Conservation (phyloP, 495 filamentous ascomycete species). For the Penicillium cataractarum region DNA sequence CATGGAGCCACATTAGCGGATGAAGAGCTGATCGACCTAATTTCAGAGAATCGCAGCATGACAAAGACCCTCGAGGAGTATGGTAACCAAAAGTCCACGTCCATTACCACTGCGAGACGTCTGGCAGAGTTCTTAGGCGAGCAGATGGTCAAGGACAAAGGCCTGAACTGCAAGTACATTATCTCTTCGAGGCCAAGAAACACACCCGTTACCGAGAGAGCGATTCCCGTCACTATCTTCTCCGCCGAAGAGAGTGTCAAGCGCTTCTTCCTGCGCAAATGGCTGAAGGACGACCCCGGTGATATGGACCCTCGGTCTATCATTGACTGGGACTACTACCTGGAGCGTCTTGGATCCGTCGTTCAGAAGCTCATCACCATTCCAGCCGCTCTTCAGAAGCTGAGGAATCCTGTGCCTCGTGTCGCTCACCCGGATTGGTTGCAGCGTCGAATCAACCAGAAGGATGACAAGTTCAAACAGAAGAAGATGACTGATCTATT, state of each 20-base stretch:
- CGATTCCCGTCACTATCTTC: slow-evolving; percentile 95
- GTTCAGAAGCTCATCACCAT: slow-evolving; percentile 99
- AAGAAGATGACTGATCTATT: slow-evolving; percentile 98
- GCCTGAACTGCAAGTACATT: slow-evolving; percentile 98
- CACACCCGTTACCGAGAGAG: slow-evolving; percentile 92
- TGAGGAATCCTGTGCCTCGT: slow-evolving; percentile 90
- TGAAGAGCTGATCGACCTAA: slow-evolving; percentile 96
- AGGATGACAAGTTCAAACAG: slow-evolving; percentile 97
- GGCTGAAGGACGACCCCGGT: slow-evolving; percentile 90
- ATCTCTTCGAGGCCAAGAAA: slow-evolving; percentile 85
- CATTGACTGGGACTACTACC: slow-evolving; percentile 96
- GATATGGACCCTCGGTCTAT: slow-evolving; percentile 89
- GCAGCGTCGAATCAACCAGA: slow-evolving; percentile 86
- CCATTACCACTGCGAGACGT: slow-evolving; percentile 96
- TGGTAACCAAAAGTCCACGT: slow-evolving; percentile 91
- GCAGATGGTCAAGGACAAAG: slow-evolving; percentile 99
- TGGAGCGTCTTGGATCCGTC: slow-evolving; percentile 91
- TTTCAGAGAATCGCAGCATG: slow-evolving; percentile 99
- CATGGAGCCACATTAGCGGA: slow-evolving; percentile 87
- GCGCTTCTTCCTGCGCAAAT: slow-evolving; percentile 87
- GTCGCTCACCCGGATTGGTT: slow-evolving; percentile 97
- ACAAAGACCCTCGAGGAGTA: slow-evolving; percentile 95
- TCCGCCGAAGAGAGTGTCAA: slow-evolving; percentile 88
- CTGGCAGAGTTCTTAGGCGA: slow-evolving; percentile 95
- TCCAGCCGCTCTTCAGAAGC: slow-evolving; percentile 91